phyloP scores from a whole-genome alignment of 225 moss, liverwort and hornwort genomes.

The Polytrichum formosum region DNA sequence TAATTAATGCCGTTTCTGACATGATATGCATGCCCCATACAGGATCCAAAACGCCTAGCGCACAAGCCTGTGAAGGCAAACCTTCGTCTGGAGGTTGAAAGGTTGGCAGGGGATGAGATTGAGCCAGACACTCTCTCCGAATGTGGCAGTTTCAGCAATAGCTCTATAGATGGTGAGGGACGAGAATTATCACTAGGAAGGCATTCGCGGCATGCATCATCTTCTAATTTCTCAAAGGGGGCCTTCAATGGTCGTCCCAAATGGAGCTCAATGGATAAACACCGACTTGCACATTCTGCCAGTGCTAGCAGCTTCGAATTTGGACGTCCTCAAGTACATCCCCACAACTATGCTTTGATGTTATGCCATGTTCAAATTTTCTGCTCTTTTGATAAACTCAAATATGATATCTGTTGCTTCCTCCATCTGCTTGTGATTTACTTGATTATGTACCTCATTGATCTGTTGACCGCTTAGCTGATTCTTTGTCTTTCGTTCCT shows the following conservation, averaged over 20 bases:
- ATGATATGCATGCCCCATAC: slow-evolving; percentile 3
- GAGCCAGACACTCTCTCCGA: slow-evolving; percentile 83
- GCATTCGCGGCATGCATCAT: slow-evolving; percentile 67
- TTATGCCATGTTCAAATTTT: not conserved
- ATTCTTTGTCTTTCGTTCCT: too few relatives aligned
- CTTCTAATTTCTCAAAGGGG: slow-evolving; percentile 44
- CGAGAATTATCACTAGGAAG: slow-evolving; percentile 65
- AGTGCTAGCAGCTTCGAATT: slow-evolving; percentile 83
- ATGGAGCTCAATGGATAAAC: slow-evolving; percentile 83
- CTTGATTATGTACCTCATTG: too few relatives aligned
- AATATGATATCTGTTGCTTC: too few relatives aligned
- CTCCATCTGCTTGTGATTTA: too few relatives aligned
- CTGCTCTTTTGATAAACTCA: not conserved
- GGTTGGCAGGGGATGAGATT: slow-evolving; percentile 69
- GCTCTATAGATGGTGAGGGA: slow-evolving; percentile 86
- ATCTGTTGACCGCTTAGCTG: too few relatives aligned
- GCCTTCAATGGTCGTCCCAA: slow-evolving; percentile 78
- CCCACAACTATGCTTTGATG: slow-evolving; percentile 8
- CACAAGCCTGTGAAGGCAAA: slow-evolving; percentile 99
- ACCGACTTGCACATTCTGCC: slow-evolving; percentile 64
- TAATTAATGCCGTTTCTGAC: not conserved
- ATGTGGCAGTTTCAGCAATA: slow-evolving; percentile 92
- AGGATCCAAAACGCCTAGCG: slow-evolving; percentile 94
- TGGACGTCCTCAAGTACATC: slow-evolving; percentile 61
- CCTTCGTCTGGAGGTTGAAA: slow-evolving; percentile 86